Evolutionary conservation across 2,329 filamentous ascomycete genomes (phyloP), one percentile per base, ranked within the genome.

Genomic region (Aspergillus oerlinghausenensis): DNA sequence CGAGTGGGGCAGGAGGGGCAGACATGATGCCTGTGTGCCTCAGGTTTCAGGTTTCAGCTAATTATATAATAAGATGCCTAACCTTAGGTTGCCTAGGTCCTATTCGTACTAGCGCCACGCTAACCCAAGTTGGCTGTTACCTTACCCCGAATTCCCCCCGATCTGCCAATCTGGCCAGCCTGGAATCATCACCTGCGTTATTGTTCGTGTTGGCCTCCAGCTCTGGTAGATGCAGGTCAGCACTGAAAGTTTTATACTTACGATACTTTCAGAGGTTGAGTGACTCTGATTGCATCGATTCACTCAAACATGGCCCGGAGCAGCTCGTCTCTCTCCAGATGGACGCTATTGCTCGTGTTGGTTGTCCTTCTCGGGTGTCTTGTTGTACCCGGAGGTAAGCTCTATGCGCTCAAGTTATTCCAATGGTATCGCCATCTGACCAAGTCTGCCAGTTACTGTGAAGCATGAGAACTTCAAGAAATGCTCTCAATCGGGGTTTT

Each of bases 381-480:
- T 29, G 75, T 89, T 63, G 81, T 82, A 50, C 84, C 86, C 68
- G 83, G 83, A 76, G 80, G 89, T 90, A 79, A 72, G 84, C 56
- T 53, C 51, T 23, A 23, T 47, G 43, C 11, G 17, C 21, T 14
- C 23, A 9, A 14, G 11, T 11, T 14, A 26, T 52, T 26, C 58
- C 51, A 26, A 29, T 38, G 48, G 7, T 26, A 21, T 4, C n/a
- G n/a, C 32, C 29, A 47, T 26, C 35, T 8, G 9, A 40, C 32
- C 19, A 48, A 28, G 4, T 51, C 55, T 62, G 52, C 19, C 42
- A 96, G 92, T 84, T 63, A 82, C 84, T 67, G 94, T 99, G 52
- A 99, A 99, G 78, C 89, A 96, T 71, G 87, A 96, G 68, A 92
- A 96, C 74, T 99, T 97, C 82, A 99, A 97, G 73, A 96, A 89